These are phyloP conservation scores for Schwanniomyces etchellsii DNA, from an alignment of 1,139 yeast genomes.

Conservation along the genomic window DNA sequence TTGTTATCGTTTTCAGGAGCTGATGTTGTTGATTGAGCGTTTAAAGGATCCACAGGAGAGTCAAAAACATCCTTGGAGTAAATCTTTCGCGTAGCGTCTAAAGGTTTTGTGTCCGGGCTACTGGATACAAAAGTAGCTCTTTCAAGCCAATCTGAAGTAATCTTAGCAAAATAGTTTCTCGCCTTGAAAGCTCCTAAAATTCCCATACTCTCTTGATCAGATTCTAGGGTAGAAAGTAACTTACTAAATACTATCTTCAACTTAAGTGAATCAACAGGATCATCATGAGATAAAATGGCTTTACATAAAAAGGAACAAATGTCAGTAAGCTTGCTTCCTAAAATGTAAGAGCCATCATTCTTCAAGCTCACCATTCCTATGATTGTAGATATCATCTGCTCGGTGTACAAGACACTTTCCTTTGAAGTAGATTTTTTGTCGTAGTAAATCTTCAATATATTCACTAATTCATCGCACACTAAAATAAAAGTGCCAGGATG, in stretches of 20 bases:
- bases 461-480: constrained; percentile 28
- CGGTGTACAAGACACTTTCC: constrained; percentile 32
- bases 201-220: constrained; percentile 30
- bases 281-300: constrained; percentile 30
- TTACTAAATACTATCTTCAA: constrained; percentile 58
- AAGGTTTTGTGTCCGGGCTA: constrained; percentile 13
- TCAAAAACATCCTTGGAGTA: no score
- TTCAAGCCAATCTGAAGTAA: constrained; percentile 66
- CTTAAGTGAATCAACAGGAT: constrained; percentile 35
- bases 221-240: constrained; percentile 45
- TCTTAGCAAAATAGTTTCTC: constrained; percentile 57
- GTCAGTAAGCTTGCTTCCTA: constrained; percentile 30
- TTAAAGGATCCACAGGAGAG: no score
- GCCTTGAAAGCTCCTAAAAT: constrained; percentile 51
- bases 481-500: constrained; percentile 39
- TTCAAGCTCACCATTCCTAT: constrained; percentile 31
- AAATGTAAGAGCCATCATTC: constrained; percentile 34
- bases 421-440: constrained; percentile 22
- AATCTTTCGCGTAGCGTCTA: neutral
- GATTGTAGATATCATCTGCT: constrained; percentile 33
- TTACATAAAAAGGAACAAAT: constrained; percentile 24
- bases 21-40: neutral
- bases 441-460: constrained; percentile 17
- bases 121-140: constrained; percentile 36
- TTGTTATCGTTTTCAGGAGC: neutral